phyloP scores from a whole-genome alignment of 2,329 filamentous ascomycete genomes.

The Penicillium decumbens region DNA sequence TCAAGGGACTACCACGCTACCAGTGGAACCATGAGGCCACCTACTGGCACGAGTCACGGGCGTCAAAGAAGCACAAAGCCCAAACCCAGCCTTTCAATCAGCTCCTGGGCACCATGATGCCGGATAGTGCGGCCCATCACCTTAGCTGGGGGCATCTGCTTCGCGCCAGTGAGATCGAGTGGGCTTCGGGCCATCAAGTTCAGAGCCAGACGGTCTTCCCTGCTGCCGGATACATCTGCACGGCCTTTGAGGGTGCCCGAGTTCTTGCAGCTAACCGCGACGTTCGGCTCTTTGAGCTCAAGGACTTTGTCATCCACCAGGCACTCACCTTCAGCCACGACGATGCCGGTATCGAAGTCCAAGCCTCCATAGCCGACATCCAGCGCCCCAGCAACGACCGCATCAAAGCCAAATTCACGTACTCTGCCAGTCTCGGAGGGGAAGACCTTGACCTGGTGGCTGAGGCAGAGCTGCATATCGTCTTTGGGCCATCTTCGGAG shows the following conservation, averaged over 20 bases:
- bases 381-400: too few relatives aligned
- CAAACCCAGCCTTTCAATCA: slow-evolving; percentile 15
- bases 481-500: too few relatives aligned
- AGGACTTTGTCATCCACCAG: slow-evolving; percentile 23
- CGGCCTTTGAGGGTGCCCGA: too few relatives aligned
- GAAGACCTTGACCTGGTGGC: too few relatives aligned
- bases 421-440: too few relatives aligned
- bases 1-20: slow-evolving; percentile 18
- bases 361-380: too few relatives aligned
- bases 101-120: slow-evolving; percentile 17
- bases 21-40: slow-evolving; percentile 22
- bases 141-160: slow-evolving; percentile 32
- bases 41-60: slow-evolving; percentile 24
- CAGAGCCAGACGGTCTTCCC: slow-evolving; percentile 32
- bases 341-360: too few relatives aligned
- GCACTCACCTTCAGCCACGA: slow-evolving; percentile 3
- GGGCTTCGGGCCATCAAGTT: slow-evolving; percentile 33
- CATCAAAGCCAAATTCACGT: too few relatives aligned
- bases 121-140: slow-evolving; percentile 17
- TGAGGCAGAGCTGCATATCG: too few relatives aligned
- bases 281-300: slow-evolving; percentile 12
- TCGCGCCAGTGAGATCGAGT: slow-evolving; percentile 28
- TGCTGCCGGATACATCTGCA: slow-evolving; percentile 22
- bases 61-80: slow-evolving; percentile 9
- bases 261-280: slow-evolving; percentile 25